phyloP scores from a whole-genome alignment of 2,329 filamentous ascomycete species.

The Davidsoniella neocaledoniae region DNA sequence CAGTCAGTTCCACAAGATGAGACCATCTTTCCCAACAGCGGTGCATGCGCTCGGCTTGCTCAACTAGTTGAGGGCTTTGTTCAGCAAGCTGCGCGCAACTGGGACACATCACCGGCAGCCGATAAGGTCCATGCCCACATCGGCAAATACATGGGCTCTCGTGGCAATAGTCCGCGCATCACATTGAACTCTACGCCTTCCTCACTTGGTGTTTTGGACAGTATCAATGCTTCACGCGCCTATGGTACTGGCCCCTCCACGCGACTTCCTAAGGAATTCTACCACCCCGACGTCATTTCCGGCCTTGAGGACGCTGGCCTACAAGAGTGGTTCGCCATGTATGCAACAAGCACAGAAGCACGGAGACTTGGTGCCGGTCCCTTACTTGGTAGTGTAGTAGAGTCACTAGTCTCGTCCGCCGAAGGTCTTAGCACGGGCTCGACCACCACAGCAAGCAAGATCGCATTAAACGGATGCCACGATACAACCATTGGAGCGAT shows the following conservation, averaged over 20 bases:
- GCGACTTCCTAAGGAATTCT: conserved; percentile 68
- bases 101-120: conserved; percentile 70
- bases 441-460: conserved; percentile 25
- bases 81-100: conserved; percentile 50
- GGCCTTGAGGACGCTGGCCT: conserved; percentile 62
- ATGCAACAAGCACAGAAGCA: conserved; percentile 71
- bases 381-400: conserved; percentile 67
- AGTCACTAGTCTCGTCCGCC: conserved; percentile 53
- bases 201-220: conserved; percentile 76
- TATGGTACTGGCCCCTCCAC: conserved; percentile 55
- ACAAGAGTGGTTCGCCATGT: conserved; percentile 89
- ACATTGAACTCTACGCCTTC: conserved; percentile 55
- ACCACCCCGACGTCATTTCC: conserved; percentile 52
- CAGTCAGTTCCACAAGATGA: conserved; percentile 51
- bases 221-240: conserved; percentile 72
- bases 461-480: conserved; percentile 74
- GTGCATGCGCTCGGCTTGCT: conserved; percentile 55
- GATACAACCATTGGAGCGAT: conserved; percentile 80
- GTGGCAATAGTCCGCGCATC: conserved; percentile 42
- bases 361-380: conserved; percentile 75
- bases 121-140: conserved; percentile 61
- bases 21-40: conserved; percentile 65
- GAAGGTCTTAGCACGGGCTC: conserved; percentile 30
- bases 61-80: conserved; percentile 55
- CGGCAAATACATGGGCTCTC: conserved; percentile 56